Evolutionary conservation across 768 basidiomycete species (phyloP), one percentile per base, ranked within the genome.

Genomic region (Suillus lakei): DNA sequence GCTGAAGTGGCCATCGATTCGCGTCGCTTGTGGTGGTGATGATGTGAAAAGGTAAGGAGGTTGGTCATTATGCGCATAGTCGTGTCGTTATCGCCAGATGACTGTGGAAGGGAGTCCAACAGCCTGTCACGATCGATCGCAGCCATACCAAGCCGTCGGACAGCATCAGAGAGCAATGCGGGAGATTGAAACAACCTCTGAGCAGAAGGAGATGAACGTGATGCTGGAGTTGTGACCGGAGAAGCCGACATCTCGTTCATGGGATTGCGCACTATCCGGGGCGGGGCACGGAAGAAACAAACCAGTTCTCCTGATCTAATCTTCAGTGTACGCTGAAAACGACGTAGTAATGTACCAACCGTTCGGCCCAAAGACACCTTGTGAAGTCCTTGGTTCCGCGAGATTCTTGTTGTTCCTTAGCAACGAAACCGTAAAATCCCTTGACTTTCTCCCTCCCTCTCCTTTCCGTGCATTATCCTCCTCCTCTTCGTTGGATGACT

Each of bases 291-390:
- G 79, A 92, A 96, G 79, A 97, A 96, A 73, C 90, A 93, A 0
- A 96, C 86, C 1, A 97, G 80, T 79, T 95, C 90, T 58, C 94
- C 95, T 96, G 67, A 55, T 13, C 43, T 26, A 66, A 48, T n/a
- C 51, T 18, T 38, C 30, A 60, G n/a, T 32, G 23, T 68, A 55
- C 67, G 50, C 21, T 2, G 4, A 30, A 38, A 39, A 21, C 41
- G 62, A 30, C 9, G 4, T 26, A 30, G 30, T 4, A 46, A 32
- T 12, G 8, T 4, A 72, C 82, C 54, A 65, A 94, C 95, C 96
- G 72, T 94, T 93, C 0, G 92, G 92, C 1, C 95, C 92, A 80
- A 96, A 97, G 0, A 89, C 85, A 2, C 93, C 95, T 71, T 96
- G 95, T 2, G 92, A 94, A 0, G 92, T 93, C 66, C 92, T 81